Conservation (phyloP, 306 rosid genomes). For the Citrullus colocynthis region DNA sequence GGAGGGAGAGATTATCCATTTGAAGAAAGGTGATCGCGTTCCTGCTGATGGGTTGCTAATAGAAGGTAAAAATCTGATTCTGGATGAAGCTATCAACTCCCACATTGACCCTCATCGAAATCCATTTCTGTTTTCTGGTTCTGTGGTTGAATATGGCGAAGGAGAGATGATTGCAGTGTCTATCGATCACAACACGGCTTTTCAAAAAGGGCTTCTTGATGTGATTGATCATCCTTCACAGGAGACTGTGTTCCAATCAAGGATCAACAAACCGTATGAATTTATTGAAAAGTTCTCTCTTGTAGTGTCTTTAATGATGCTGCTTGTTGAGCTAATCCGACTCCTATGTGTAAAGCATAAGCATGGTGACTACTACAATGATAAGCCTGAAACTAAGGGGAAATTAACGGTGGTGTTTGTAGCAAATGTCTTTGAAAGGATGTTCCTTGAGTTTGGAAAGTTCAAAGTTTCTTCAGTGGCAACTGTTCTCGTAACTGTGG, state of each 20-base stretch:
- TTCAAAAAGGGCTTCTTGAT: constrained; percentile 9
- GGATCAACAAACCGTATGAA: constrained; percentile 28
- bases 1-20: constrained; percentile 28
- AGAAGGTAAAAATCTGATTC: constrained; percentile 5
- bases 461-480: constrained; percentile 24
- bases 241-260: constrained; percentile 23
- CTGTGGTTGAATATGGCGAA: constrained; percentile 30
- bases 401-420: constrained; percentile 21
- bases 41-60: constrained; percentile 53
- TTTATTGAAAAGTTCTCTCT: constrained; percentile 25
- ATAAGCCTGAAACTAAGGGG: constrained; percentile 43
- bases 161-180: constrained; percentile 49
- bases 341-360: constrained; percentile 21
- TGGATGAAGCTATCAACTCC: constrained; percentile 15
- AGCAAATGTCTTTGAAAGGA: constrained; percentile 19
- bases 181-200: constrained; percentile 6
- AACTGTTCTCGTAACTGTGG: constrained; percentile 15
- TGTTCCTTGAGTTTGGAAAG: constrained; percentile 26
- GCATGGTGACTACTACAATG: constrained; percentile 22
- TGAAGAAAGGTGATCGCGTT: constrained; percentile 31
- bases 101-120: constrained; percentile 17
- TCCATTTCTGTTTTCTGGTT: constrained; percentile 43
- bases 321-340: constrained; percentile 30
- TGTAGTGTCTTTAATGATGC: constrained; percentile 18
- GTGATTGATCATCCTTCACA: background rate